These are phyloP conservation scores for Cystobasidiopsis lactophilus DNA, from an alignment of 768 basidiomycete species.

Conservation along the genomic window DNA sequence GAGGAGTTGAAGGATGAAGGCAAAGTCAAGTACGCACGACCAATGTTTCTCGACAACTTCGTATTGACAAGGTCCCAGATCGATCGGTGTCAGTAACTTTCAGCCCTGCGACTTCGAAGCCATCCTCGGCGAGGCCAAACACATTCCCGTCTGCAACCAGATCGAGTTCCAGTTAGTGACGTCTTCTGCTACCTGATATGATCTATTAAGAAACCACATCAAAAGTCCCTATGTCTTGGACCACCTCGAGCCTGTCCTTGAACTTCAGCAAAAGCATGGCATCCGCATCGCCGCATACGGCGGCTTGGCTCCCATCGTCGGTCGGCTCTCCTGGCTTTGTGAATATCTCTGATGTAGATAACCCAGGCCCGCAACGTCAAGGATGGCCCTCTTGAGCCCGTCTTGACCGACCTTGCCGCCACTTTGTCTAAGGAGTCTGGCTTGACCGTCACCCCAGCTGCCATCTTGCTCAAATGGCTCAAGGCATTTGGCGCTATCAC, in stretches of 20 bases:
- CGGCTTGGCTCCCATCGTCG: slow-evolving; percentile 19
- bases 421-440: slow-evolving; percentile 15
- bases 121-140: slow-evolving; percentile 17
- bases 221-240: slow-evolving; percentile 21
- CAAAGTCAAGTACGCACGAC: slow-evolving; percentile 13
- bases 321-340: too few relatives aligned
- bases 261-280: slow-evolving; percentile 19
- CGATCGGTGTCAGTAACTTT: slow-evolving; percentile 23
- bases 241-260: slow-evolving; percentile 20
- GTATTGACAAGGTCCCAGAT: neutral
- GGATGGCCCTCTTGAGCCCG: slow-evolving; percentile 15
- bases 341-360: too few relatives aligned
- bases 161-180: slow-evolving; percentile 22
- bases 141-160: slow-evolving; percentile 24
- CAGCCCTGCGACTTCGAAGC: slow-evolving; percentile 21
- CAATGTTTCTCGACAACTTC: too few relatives aligned
- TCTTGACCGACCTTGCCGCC: slow-evolving; percentile 19
- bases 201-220: too few relatives aligned
- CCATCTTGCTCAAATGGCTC: slow-evolving; percentile 22
- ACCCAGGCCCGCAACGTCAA: too few relatives aligned
- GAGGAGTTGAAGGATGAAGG: slow-evolving; percentile 20
- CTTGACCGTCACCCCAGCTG: slow-evolving; percentile 13
- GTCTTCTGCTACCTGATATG: too few relatives aligned
- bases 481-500: slow-evolving; percentile 19
- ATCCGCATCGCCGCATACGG: slow-evolving; percentile 22